Percentiles rank a stretch among this genome's conserved stretches.
These are phyloP conservation scores for Flammula alnicola DNA, from an alignment of 1,284 basidiomycete genomes.

Conservation along the genomic window DNA sequence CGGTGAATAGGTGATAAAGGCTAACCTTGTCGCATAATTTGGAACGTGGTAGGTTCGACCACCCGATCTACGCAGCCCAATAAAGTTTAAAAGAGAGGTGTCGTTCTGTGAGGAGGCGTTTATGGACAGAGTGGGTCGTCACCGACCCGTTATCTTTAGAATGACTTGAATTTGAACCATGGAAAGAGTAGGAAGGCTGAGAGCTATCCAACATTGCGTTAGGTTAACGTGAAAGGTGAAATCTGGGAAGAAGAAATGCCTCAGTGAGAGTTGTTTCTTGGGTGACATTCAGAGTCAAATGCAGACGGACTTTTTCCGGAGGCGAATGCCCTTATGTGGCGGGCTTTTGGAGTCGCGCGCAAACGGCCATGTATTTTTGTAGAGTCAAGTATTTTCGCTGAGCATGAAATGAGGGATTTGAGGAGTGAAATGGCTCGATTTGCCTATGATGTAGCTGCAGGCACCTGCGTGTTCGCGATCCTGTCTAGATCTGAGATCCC, in stretches of 20 bases:
- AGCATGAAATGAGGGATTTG: conserved; percentile 9
- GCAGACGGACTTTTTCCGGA: neutral
- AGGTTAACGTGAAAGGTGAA: conserved; percentile 20
- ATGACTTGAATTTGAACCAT: conserved; percentile 41
- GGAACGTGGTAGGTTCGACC: conserved; percentile 42
- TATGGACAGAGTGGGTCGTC: conserved; percentile 9
- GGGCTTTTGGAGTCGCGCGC: conserved; percentile 14
- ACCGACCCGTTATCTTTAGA: conserved; percentile 40
- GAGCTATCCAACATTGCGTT: conserved; percentile 27
- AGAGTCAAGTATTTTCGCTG: conserved; percentile 13
- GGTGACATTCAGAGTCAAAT: conserved; percentile 12
- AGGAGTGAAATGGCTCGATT: neutral
- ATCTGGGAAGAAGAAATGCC: conserved; percentile 24
- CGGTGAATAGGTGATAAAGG: conserved; percentile 3
- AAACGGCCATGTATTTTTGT: conserved; percentile 20
- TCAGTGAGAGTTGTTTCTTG: conserved; percentile 13
- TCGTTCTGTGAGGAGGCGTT: conserved; percentile 9
- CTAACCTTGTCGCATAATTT: conserved; percentile 41
- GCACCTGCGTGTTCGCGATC: conserved; percentile 28
- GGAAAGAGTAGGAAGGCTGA: conserved; percentile 35
- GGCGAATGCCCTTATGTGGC: conserved; percentile 12
- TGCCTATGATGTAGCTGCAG: conserved; percentile 6
- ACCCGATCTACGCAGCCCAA: conserved; percentile 29
- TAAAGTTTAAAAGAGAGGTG: conserved; percentile 15
- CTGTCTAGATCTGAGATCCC: neutral